These are phyloP conservation scores for Curvularia sp. DNA, from an alignment of 2,329 filamentous ascomycete genomes.

Conservation along the genomic window DNA sequence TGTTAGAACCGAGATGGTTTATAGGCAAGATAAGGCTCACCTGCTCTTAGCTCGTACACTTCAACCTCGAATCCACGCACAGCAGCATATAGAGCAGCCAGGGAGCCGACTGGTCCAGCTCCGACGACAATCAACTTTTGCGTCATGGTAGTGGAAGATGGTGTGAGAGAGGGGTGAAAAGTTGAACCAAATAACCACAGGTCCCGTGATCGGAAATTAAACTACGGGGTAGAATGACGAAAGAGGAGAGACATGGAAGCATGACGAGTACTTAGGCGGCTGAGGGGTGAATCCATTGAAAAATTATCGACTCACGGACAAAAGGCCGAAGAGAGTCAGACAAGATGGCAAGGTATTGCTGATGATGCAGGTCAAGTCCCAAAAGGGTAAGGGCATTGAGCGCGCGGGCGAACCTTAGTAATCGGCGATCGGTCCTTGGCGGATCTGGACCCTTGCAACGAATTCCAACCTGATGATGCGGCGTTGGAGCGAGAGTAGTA, in stretches of 20 bases:
- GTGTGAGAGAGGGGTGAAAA: not conserved
- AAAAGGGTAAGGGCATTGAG: slow-evolving; percentile 28
- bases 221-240: not conserved
- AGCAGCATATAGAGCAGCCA: slow-evolving; percentile 92
- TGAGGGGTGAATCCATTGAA: not conserved
- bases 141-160: slow-evolving; percentile 29
- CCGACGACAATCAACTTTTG: slow-evolving; percentile 86
- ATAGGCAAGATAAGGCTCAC: slow-evolving; percentile 60
- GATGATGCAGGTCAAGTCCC: slow-evolving; percentile 27
- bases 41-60: slow-evolving; percentile 89
- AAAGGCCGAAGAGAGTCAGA: slow-evolving; percentile 13
- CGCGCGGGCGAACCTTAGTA: slow-evolving; percentile 25
- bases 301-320: slow-evolving; percentile 10
- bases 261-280: not conserved
- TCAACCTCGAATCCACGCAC: slow-evolving; percentile 87
- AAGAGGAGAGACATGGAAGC: not conserved
- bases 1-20: slow-evolving; percentile 3
- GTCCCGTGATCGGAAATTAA: slow-evolving; percentile 5
- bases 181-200: not conserved
- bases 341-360: slow-evolving; percentile 16
- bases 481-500: slow-evolving; percentile 14
- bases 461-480: slow-evolving; percentile 23
- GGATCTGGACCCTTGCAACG: slow-evolving; percentile 25
- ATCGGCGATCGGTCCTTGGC: slow-evolving; percentile 28
- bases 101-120: slow-evolving; percentile 88